Evolutionary conservation across 495 filamentous ascomycete genomes (phyloP).

Genomic region (Aspergillus carlsbadensis): DNA sequence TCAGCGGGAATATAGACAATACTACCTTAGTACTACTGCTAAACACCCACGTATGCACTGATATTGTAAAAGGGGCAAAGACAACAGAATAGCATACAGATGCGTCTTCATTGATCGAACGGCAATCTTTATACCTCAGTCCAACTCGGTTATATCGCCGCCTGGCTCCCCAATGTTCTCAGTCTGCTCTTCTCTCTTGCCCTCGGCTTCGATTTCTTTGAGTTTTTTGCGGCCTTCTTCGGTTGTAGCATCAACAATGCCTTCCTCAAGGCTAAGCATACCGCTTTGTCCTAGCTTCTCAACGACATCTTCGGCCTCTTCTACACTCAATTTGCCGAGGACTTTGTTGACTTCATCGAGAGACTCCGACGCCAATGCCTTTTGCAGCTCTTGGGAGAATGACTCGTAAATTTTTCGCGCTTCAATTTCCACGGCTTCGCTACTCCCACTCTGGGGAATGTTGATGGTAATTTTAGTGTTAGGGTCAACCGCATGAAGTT

Average conservation of each 20-base stretch:
- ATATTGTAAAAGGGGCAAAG: background rate
- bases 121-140: slow-evolving; percentile 25
- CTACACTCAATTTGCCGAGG: slow-evolving; percentile 86
- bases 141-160: slow-evolving; percentile 42
- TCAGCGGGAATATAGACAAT: background rate
- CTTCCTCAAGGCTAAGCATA: slow-evolving; percentile 87
- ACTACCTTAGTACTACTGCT: background rate
- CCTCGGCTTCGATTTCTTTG: slow-evolving; percentile 71
- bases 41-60: background rate
- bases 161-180: slow-evolving; percentile 42
- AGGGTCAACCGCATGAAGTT: slow-evolving; percentile 93
- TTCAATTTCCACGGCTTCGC: slow-evolving; percentile 62
- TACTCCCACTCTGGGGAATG: slow-evolving; percentile 60
- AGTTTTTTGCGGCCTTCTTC: slow-evolving; percentile 80
- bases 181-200: slow-evolving; percentile 26
- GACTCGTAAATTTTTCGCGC: slow-evolving; percentile 76
- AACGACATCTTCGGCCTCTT: slow-evolving; percentile 89
- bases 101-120: background rate
- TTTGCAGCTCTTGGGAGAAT: slow-evolving; percentile 77
- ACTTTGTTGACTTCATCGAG: slow-evolving; percentile 96
- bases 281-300: slow-evolving; percentile 80
- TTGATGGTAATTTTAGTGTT: slow-evolving; percentile 89
- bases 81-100: background rate
- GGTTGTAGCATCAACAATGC: slow-evolving; percentile 94
- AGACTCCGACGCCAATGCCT: slow-evolving; percentile 78